Conservation (phyloP, 306 rosid species). For the Acacia melanoxylon region DNA sequence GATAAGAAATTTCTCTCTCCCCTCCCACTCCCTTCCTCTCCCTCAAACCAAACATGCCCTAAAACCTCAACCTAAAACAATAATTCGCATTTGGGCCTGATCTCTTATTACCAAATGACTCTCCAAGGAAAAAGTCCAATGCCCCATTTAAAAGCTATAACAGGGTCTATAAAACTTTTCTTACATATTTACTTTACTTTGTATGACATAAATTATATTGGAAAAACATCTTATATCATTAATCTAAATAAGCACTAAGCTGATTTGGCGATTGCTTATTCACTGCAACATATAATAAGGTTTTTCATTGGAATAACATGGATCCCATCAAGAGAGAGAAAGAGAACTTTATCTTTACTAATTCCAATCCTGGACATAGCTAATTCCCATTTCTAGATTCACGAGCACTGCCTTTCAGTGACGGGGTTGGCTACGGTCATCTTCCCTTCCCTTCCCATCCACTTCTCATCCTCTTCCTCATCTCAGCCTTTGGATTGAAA, state of each 20-base stretch:
- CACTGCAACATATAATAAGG: not conserved
- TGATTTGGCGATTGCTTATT: slow-evolving; percentile 5
- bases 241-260: not conserved
- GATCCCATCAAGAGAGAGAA: too few species aligned
- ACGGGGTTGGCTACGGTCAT: too few species aligned
- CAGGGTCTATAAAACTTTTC: too few species aligned
- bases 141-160: not conserved
- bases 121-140: not conserved
- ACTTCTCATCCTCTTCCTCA: too few species aligned
- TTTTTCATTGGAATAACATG: not conserved
- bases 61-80: not conserved
- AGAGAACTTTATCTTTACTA: not conserved
- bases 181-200: too few species aligned
- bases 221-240: too few species aligned
- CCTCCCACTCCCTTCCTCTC: too few species aligned
- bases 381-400: not conserved
- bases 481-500: too few species aligned
- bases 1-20: too few species aligned
- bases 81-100: not conserved
- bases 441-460: too few species aligned
- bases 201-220: too few species aligned
- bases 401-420: not conserved
- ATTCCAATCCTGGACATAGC: not conserved
- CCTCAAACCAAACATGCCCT: too few species aligned
- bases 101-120: not conserved